Evolutionary conservation across 768 basidiomycete genomes (phyloP).

Genomic region (Kwoniella sp.): DNA sequence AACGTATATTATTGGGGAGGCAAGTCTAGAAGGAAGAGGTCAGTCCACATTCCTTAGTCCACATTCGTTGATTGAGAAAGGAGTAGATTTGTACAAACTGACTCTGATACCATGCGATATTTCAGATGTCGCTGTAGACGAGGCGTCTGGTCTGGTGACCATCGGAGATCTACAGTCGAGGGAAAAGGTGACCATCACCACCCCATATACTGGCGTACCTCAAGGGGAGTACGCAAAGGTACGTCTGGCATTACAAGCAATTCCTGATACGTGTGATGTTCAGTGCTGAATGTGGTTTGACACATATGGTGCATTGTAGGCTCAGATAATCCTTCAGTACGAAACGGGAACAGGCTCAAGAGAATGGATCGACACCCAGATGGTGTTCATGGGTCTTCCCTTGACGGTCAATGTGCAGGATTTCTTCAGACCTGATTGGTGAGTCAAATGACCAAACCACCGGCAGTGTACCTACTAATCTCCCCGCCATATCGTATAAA

Average conservation of each 20-base stretch:
- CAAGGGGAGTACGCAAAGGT: conserved; percentile 58
- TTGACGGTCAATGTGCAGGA: conserved; percentile 94
- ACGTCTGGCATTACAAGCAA: too few relatives aligned
- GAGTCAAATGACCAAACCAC: too few relatives aligned
- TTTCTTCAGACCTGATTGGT: conserved; percentile 87
- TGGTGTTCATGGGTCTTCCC: conserved; percentile 67
- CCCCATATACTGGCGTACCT: conserved; percentile 51
- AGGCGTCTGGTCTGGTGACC: background rate
- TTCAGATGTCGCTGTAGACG: background rate
- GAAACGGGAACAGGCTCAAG: conserved; percentile 57
- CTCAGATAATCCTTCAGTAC: conserved; percentile 71
- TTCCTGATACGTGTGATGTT: background rate
- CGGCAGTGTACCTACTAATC: too few relatives aligned
- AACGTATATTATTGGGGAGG: conserved; percentile 12
- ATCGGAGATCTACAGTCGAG: conserved; percentile 30
- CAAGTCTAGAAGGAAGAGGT: conserved; percentile 13
- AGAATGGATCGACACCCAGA: conserved; percentile 32
- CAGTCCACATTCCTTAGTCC: too few relatives aligned
- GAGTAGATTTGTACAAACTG: too few relatives aligned
- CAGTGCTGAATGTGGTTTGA: background rate
- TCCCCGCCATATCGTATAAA: too few relatives aligned
- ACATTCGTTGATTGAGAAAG: too few relatives aligned
- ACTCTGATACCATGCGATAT: background rate
- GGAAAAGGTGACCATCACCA: conserved; percentile 30
- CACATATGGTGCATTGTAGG: conserved; percentile 57